These are phyloP conservation scores for Acanthamoeba castellanii DNA, from an alignment of 208 protist genomes.

Conservation along the genomic window DNA sequence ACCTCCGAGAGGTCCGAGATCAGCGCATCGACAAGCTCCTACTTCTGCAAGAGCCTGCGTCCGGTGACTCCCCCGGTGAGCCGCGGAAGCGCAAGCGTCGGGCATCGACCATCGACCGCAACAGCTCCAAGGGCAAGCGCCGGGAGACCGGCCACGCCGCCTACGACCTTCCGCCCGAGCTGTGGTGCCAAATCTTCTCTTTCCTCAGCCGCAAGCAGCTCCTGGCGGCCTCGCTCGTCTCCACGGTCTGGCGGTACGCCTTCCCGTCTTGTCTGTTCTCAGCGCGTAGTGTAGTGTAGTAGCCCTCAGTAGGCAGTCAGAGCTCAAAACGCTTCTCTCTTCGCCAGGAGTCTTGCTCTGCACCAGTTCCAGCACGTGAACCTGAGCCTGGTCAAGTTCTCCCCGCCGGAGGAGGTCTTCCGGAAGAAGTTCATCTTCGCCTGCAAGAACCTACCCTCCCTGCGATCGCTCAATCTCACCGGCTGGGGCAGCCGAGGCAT, in stretches of 20 bases:
- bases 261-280: background rate
- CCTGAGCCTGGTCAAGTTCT: conserved; percentile 26
- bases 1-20: conserved; percentile 28
- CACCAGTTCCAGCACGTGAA: conserved; percentile 48
- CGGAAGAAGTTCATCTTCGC: conserved; percentile 53
- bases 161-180: background rate
- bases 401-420: conserved; percentile 32
- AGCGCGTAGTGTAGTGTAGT: no score
- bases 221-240: background rate
- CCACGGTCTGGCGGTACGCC: background rate
- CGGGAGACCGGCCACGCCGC: background rate
- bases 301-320: background rate
- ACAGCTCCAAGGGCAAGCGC: background rate
- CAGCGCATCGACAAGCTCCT: conserved; percentile 11
- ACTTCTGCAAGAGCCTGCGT: background rate
- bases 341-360: background rate
- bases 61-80: background rate
- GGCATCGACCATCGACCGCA: background rate
- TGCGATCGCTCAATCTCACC: conserved; percentile 25
- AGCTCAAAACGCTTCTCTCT: no score
- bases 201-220: conserved; percentile 43
- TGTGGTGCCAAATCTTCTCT: conserved; percentile 50
- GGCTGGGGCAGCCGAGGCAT: conserved; percentile 23
- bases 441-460: conserved; percentile 27
- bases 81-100: conserved; percentile 28